Percentiles rank a stretch among this genome's conserved stretches.
phyloP scores from a whole-genome alignment of 2,329 filamentous ascomycete genomes.

The Neofusicoccum sp. region DNA sequence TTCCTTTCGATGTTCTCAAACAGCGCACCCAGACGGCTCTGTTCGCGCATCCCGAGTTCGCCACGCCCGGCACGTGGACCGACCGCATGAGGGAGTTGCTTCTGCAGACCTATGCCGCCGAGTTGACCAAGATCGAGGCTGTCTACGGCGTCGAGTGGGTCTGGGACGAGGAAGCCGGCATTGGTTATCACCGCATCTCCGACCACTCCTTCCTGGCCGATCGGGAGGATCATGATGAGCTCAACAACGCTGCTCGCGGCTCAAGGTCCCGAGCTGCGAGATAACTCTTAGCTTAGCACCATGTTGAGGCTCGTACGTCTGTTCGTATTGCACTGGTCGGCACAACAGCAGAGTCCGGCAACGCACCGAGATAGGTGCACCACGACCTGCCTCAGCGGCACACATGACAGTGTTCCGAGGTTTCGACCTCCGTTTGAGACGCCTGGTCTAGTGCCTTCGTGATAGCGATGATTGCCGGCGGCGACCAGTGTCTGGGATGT shows the following conservation, averaged over 20 bases:
- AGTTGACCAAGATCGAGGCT: not conserved
- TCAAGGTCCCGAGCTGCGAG: not conserved
- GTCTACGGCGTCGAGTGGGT: slow-evolving; percentile 11
- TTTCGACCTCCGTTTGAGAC: too few species aligned
- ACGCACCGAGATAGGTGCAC: too few species aligned
- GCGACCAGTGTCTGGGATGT: too few species aligned
- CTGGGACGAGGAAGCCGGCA: not conserved
- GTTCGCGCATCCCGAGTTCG: not conserved
- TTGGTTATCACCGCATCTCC: not conserved
- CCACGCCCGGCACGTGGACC: not conserved
- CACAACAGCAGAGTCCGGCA: not conserved
- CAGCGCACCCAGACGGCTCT: not conserved
- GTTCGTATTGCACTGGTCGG: not conserved
- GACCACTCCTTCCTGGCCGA: not conserved
- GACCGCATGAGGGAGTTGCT: not conserved
- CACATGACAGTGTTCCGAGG: too few species aligned
- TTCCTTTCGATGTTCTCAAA: not conserved
- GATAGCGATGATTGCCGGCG: too few species aligned
- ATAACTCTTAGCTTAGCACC: not conserved
- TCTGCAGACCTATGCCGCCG: not conserved
- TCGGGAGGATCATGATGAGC: not conserved
- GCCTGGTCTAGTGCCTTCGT: too few species aligned
- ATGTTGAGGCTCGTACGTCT: not conserved
- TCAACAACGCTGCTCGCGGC: not conserved
- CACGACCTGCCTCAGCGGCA: too few species aligned